Base-by-base conservation (phyloP, 306 rosid species). In the Citrullus mucosospermus region DNA sequence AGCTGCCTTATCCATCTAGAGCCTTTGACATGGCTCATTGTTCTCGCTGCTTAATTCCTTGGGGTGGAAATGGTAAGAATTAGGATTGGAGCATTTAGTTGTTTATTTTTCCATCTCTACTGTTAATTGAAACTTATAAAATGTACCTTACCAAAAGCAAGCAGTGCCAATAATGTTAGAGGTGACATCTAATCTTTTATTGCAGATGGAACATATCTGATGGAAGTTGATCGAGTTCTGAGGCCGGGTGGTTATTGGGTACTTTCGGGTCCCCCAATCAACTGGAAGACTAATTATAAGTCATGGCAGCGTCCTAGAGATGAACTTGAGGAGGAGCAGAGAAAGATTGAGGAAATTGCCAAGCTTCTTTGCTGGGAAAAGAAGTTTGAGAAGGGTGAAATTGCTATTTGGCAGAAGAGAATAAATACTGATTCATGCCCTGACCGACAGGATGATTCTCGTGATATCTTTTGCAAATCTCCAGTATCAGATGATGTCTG, bases 231-330 rank as follows among this genome's bases (percentile, higher is more conserved):
- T 61, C 91, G 98, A 80, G 97, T 96, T 84, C 91, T 96, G 79
- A 96, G 99, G 78, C 98, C 98, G 54, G 98, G 98, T 80, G 98
- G 98, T 77, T 95, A 92, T 89, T 95, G 98, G 97, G 90, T 96
- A 51, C 93, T 96, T 80, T 93, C 96, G 13, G 98, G 99, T 62
- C 97, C 98, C 82, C 99, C 98, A 25, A 96, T 96, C 85, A 87
- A 92, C 80, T 96, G 98, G 99, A 92, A 82, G 87, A 86, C 70
- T 56, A 87, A 86, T 79, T 95, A 88, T 87, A 84, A 83, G 80
- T 75, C 96, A 83, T 95, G 98, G 98, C 97, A 88, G 81, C 95
- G 97, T 56, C 84, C 97, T 48, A 89, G 63, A 87, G 93, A 89
- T 80, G 99, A 96, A 1, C 99, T 93, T 54, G 75, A 91, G 80